phyloP scores from a whole-genome alignment of 495 filamentous ascomycete genomes.

The Tuber borchii region DNA sequence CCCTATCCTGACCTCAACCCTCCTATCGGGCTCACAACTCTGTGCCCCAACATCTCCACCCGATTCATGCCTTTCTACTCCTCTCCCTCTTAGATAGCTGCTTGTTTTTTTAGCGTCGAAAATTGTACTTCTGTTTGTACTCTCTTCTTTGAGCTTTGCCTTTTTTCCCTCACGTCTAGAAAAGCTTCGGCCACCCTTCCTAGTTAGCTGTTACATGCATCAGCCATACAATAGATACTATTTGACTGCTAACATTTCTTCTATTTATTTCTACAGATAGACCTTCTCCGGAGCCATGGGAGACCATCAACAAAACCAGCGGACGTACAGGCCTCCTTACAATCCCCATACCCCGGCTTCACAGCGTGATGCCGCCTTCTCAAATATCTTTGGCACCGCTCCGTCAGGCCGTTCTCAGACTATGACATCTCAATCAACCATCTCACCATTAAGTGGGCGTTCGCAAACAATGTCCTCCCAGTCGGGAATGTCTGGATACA shows the following conservation, averaged over 20 bases:
- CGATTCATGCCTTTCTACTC: neutral
- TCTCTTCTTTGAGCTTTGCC: slow-evolving; percentile 23
- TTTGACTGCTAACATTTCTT: slow-evolving; percentile 21
- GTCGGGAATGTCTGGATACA: slow-evolving; percentile 20
- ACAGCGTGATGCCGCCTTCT: slow-evolving; percentile 91
- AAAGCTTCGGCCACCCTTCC: neutral
- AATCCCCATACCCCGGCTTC: slow-evolving; percentile 38
- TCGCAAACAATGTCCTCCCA: slow-evolving; percentile 57
- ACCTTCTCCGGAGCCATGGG: slow-evolving; percentile 30
- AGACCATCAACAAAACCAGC: slow-evolving; percentile 38
- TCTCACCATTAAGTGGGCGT: slow-evolving; percentile 53
- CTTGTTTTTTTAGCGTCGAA: slow-evolving; percentile 35
- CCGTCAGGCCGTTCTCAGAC: slow-evolving; percentile 82
- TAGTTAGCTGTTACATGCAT: slow-evolving; percentile 2
- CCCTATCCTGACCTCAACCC: slow-evolving; percentile 33
- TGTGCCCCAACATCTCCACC: slow-evolving; percentile 23
- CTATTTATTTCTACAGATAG: slow-evolving; percentile 23
- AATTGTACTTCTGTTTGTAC: slow-evolving; percentile 35
- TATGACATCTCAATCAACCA: slow-evolving; percentile 64
- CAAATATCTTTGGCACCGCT: slow-evolving; percentile 87
- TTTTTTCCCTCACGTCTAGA: slow-evolving; percentile 11
- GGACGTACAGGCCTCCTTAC: slow-evolving; percentile 32
- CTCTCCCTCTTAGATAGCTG: slow-evolving; percentile 19
- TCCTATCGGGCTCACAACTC: slow-evolving; percentile 26
- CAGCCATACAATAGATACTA: slow-evolving; percentile 6